phyloP scores from a whole-genome alignment of 805 yeast species.

The Henningerozyma blattae region DNA sequence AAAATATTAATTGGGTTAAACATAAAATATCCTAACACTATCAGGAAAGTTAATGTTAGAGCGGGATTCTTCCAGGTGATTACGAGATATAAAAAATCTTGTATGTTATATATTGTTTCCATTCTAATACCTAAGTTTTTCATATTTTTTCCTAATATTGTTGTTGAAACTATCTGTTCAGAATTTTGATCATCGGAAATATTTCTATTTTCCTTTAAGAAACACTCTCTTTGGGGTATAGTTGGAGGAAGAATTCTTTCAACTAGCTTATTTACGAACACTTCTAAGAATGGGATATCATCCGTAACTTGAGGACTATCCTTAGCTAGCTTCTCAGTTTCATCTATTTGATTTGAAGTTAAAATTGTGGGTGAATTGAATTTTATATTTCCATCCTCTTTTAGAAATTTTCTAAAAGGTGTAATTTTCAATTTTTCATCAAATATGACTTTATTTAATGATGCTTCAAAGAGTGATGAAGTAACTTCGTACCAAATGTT shows the following conservation, averaged over 20 bases:
- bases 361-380: not conserved
- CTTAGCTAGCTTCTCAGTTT: not conserved
- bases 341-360: not conserved
- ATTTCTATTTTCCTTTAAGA: conserved; percentile 8
- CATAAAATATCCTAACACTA: conserved; percentile 10
- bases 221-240: conserved; percentile 34
- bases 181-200: no score
- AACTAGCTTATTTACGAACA: conserved; percentile 41
- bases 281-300: conserved; percentile 35
- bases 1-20: conserved; percentile 26
- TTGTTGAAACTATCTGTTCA: no score
- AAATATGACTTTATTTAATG: not conserved
- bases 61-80: conserved; percentile 70
- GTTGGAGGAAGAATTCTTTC: conserved; percentile 37
- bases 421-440: no score
- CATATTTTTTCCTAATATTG: conserved; percentile 44
- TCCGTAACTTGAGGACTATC: not conserved
- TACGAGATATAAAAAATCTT: conserved; percentile 46
- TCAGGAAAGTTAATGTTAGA: conserved; percentile 47
- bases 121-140: conserved; percentile 42
- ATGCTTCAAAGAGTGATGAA: not conserved
- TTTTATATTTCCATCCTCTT: not conserved
- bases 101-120: conserved; percentile 45
- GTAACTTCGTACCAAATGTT: not conserved
- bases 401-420: no score